Evolutionary conservation across 2,329 filamentous ascomycete genomes (phyloP), one percentile per base, ranked within the genome.

Genomic region (Colletotrichum sp.): DNA sequence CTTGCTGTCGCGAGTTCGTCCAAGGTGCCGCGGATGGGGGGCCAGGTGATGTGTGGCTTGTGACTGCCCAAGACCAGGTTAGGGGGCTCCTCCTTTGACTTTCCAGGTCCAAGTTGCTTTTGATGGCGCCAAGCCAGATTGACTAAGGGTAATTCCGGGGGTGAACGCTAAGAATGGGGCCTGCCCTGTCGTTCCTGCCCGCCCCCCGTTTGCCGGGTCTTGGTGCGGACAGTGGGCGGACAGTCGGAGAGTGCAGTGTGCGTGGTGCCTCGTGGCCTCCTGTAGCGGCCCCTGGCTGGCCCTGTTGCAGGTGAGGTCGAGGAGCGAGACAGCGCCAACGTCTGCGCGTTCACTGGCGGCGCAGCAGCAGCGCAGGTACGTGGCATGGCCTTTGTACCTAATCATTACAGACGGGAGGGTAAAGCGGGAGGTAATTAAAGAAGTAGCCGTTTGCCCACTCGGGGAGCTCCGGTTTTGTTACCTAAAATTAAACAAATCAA

Each of bases 31-130:
- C 43, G 10, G 43, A 48, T 7, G 30, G 21, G 39, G 39, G 24
- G 61, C 39, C 61, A 67, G 55, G 52, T 43, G 63, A 68, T 34
- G 57, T 64, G 73, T 75, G 73, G 69, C 73, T 75, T 61, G 69
- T 75, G 63, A 64, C 68, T 28, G n/a, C 26, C 26, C 30, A 14
- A 18, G 10, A 21, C 63, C 61, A 14, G 36, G 21, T 24, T 28
- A 9, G 32, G 30, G n/a, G 18, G 24, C 59, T 30, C 28, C 28
- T 63, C 32, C 28, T 32, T 34, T 64, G 60, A n/a, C 60, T 28
- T 36, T 36, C 30, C 18, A 64, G 60, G 30, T 21, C 12, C n/a
- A 28, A 39, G 32, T 18, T 39, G 63, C 36, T 32, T 66, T 39
- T 26, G 63, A 66, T 24, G 63, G 21, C 68, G 72, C 72, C 73